A percentile compares a stretch with the other conserved stretches of the same genome.
Conservation (phyloP, 805 yeast species). For the Hanseniaspora thailandica region DNA sequence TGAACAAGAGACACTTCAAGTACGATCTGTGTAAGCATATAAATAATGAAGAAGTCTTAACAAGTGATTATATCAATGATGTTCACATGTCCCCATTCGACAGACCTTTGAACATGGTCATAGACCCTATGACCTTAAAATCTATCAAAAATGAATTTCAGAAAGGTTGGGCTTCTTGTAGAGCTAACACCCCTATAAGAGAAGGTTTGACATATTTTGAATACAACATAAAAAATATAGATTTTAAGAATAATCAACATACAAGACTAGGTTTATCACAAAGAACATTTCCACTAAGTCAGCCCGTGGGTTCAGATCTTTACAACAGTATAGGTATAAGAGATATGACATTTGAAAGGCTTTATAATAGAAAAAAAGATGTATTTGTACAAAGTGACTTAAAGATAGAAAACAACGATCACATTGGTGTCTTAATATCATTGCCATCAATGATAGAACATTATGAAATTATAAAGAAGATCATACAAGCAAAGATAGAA, state of each 20-base stretch:
- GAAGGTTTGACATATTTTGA: slow-evolving; percentile 46
- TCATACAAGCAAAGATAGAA: slow-evolving; percentile 27
- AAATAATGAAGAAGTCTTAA: slow-evolving; percentile 33
- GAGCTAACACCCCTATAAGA: slow-evolving; percentile 11
- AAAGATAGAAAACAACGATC: slow-evolving; percentile 58
- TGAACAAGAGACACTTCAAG: slow-evolving; percentile 67
- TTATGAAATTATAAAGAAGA: slow-evolving; percentile 31
- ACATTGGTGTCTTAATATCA: slow-evolving; percentile 62
- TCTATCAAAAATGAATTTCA: not conserved
- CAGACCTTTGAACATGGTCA: not conserved
- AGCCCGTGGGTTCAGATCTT: slow-evolving; percentile 91
- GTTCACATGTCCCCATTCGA: slow-evolving; percentile 10
- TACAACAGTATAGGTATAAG: slow-evolving; percentile 78
- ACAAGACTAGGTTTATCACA: slow-evolving; percentile 76
- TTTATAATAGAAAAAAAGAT: slow-evolving; percentile 39
- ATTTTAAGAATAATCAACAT: slow-evolving; percentile 34
- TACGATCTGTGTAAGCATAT: slow-evolving; percentile 70
- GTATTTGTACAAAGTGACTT: slow-evolving; percentile 38
- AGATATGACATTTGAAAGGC: slow-evolving; percentile 61
- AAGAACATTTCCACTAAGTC: slow-evolving; percentile 79
- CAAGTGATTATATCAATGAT: slow-evolving; percentile 1
- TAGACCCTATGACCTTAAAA: not conserved
- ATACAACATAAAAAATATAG: slow-evolving; percentile 2
- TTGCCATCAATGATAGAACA: slow-evolving; percentile 49
- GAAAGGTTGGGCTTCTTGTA: slow-evolving; percentile 14